A percentile compares a stretch with the other conserved stretches of the same genome.
phyloP scores from a whole-genome alignment of 1,139 yeast species.

The Suhomyces anneliseae region DNA sequence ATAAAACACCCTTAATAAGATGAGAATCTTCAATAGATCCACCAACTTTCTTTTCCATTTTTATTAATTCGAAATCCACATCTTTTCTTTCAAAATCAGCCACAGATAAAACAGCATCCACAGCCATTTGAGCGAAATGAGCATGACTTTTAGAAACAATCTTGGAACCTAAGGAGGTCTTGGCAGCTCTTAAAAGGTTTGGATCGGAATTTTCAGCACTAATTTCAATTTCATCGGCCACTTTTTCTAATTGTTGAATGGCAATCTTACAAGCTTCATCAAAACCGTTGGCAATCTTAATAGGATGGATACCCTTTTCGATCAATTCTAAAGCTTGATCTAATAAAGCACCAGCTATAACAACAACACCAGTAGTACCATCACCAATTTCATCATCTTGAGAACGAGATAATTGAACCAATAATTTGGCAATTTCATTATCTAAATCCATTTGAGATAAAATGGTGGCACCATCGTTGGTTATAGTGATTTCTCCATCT shows the following conservation, averaged over 20 bases:
- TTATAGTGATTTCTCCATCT: conserved; percentile 96
- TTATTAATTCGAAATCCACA: conserved; percentile 94
- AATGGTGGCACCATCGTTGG: conserved; percentile 98
- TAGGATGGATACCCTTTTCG: conserved; percentile 96
- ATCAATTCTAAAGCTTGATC: conserved; percentile 94
- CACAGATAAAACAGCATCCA: conserved; percentile 89
- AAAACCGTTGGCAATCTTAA: conserved; percentile 94
- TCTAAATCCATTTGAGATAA: conserved; percentile 94
- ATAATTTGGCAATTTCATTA: conserved; percentile 90
- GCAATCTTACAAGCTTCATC: conserved; percentile 97
- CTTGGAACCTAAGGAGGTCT: conserved; percentile 92
- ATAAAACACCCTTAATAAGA: conserved; percentile 84
- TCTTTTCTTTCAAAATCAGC: conserved; percentile 91
- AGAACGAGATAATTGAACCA: conserved; percentile 90
- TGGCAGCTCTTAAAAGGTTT: conserved; percentile 82
- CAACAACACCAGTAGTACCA: conserved; percentile 99
- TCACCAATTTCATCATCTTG: conserved; percentile 99
- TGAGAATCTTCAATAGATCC: conserved; percentile 86
- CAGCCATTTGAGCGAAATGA: conserved; percentile 95
- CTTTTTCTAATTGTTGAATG: conserved; percentile 67
- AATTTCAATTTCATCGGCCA: conserved; percentile 63
- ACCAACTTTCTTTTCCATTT: conserved; percentile 94
- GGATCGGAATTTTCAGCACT: conserved; percentile 48
- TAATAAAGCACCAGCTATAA: conserved; percentile 87
- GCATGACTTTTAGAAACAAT: conserved; percentile 93